Percentiles rank a stretch among this genome's conserved stretches.
phyloP scores from a whole-genome alignment of 345 rosid genomes.

The Salix udensis region DNA sequence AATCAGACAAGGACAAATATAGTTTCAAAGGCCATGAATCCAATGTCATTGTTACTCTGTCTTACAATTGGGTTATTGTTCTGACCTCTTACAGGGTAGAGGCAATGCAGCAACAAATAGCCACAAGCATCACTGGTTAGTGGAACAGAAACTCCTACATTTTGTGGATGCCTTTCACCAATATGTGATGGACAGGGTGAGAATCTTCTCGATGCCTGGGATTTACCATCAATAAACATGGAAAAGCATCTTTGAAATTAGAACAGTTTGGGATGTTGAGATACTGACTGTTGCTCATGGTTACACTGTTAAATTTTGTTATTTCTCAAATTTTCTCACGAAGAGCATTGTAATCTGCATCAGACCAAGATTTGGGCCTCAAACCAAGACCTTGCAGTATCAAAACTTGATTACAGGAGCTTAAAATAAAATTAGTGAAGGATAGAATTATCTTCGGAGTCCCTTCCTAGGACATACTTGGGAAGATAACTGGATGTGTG shows the following conservation, averaged over 20 bases:
- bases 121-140: conserved; percentile 79
- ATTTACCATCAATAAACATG: not conserved
- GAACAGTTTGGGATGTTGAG: not conserved
- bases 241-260: not conserved
- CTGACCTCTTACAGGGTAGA: conserved; percentile 52
- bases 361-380: not conserved
- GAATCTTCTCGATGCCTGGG: conserved; percentile 17
- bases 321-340: not conserved
- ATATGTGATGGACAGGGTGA: conserved; percentile 98
- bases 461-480: not conserved
- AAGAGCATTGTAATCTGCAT: not conserved
- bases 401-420: not conserved
- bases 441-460: not conserved
- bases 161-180: conserved; percentile 99
- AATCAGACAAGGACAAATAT: not conserved
- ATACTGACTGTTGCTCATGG: not conserved
- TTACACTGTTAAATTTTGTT: not conserved
- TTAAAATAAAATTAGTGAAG: not conserved
- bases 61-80: conserved; percentile 3
- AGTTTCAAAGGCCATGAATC: not conserved
- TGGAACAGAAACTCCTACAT: conserved; percentile 96
- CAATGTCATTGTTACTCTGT: not conserved
- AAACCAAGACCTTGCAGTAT: not conserved
- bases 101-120: conserved; percentile 48
- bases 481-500: not conserved